Conservation (phyloP, 306 rosid genomes). For the Acacia melanoxylon region DNA sequence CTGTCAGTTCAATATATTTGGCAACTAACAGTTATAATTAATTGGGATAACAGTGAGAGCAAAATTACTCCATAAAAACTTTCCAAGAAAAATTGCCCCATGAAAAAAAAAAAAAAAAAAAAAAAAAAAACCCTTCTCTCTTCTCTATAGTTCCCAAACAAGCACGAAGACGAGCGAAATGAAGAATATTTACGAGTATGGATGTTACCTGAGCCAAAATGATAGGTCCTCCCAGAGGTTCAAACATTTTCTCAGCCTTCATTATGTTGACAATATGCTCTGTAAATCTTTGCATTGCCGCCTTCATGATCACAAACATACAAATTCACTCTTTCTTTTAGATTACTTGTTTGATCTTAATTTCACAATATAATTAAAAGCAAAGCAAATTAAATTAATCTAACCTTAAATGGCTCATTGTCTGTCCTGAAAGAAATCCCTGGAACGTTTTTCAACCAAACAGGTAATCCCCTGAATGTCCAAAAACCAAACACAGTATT, state of each 20-base stretch:
- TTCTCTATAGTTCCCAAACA: too few relatives aligned
- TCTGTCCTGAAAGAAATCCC: conserved; percentile 90
- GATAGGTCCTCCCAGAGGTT: conserved; percentile 93
- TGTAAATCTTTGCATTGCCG: conserved; percentile 85
- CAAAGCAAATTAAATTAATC: neutral
- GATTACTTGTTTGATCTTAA: neutral
- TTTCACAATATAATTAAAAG: neutral
- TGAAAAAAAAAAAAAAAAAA: too few relatives aligned
- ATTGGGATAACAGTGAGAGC: too few relatives aligned
- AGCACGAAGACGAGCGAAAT: too few relatives aligned
- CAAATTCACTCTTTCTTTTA: neutral
- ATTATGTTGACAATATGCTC: conserved; percentile 68
- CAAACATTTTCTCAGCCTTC: conserved; percentile 78
- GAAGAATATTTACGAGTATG: neutral
- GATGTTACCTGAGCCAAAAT: conserved; percentile 82
- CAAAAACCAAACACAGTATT: conserved; percentile 40
- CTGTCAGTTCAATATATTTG: too few relatives aligned
- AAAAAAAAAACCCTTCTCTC: too few relatives aligned
- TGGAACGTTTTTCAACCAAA: conserved; percentile 91
- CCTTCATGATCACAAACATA: conserved; percentile 42
- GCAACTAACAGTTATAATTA: too few relatives aligned
- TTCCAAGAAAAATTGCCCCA: too few relatives aligned
- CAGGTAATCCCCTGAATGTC: conserved; percentile 84
- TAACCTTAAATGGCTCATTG: conserved; percentile 91
- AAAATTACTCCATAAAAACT: too few relatives aligned